A percentile compares a stretch with the other conserved stretches of the same genome.
phyloP scores from a whole-genome alignment of 495 filamentous ascomycete species.

The Penicillium canariense region DNA sequence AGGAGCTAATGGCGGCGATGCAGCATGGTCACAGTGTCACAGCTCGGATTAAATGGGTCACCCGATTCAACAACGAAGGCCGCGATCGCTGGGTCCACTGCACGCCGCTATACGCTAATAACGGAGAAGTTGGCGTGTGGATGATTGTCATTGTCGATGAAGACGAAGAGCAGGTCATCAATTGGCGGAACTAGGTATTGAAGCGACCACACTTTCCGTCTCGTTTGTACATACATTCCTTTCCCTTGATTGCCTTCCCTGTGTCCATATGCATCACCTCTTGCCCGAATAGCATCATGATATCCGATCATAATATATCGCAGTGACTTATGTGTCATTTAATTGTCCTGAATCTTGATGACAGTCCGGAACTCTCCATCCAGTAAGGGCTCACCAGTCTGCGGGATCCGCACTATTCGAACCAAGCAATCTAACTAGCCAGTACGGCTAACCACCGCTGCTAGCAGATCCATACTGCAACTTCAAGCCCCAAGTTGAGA shows the following conservation, averaged over 20 bases:
- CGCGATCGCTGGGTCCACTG: slow-evolving; percentile 59
- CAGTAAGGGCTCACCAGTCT: background rate
- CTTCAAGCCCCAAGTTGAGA: slow-evolving; percentile 13
- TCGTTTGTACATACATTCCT: background rate
- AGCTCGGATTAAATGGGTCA: slow-evolving; percentile 60
- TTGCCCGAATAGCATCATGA: no score
- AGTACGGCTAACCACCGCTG: slow-evolving; percentile 5
- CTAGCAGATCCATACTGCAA: background rate
- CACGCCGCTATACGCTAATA: slow-evolving; percentile 55
- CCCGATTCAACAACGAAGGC: slow-evolving; percentile 41
- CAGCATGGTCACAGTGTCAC: slow-evolving; percentile 59
- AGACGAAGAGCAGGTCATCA: slow-evolving; percentile 28
- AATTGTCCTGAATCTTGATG: slow-evolving; percentile 8
- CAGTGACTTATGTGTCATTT: no score
- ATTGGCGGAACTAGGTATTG: slow-evolving; percentile 13
- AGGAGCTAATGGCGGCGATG: slow-evolving; percentile 58
- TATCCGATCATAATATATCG: no score
- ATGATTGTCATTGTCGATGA: slow-evolving; percentile 59
- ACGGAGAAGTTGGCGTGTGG: slow-evolving; percentile 59
- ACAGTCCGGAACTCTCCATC: slow-evolving; percentile 12
- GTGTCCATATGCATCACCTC: background rate
- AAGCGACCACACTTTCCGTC: background rate
- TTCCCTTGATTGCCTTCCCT: background rate
- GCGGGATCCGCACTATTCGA: slow-evolving; percentile 5
- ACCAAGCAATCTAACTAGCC: slow-evolving; percentile 9